A percentile compares a stretch with the other conserved stretches of the same genome.
These are phyloP conservation scores for Penicillium salamii DNA, from an alignment of 495 filamentous ascomycete species.

Conservation along the genomic window DNA sequence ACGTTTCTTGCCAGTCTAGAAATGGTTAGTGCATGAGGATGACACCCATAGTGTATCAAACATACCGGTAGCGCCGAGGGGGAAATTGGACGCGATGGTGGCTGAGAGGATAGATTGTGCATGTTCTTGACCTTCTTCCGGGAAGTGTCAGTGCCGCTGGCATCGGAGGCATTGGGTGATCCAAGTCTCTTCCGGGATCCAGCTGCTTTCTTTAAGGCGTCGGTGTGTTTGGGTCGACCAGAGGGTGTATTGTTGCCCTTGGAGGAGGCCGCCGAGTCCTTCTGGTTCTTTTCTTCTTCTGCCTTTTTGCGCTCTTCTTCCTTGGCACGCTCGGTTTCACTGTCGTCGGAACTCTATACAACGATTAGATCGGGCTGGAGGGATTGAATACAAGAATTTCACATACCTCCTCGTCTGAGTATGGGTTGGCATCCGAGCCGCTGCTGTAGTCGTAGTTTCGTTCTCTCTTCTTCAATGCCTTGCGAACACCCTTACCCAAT, in stretches of 20 bases:
- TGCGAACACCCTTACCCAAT: conserved; percentile 71
- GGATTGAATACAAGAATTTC: no score
- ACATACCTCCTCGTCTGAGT: conserved; percentile 53
- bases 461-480: conserved; percentile 78
- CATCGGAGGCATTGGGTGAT: conserved; percentile 82
- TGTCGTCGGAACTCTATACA: conserved; percentile 42
- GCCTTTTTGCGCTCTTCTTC: conserved; percentile 70
- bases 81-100: conserved; percentile 55
- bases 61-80: conserved; percentile 39
- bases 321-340: conserved; percentile 52
- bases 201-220: conserved; percentile 55
- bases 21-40: conserved; percentile 11
- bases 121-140: conserved; percentile 86
- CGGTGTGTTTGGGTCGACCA: conserved; percentile 51
- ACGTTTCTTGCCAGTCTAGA: conserved; percentile 47
- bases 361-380: conserved; percentile 1
- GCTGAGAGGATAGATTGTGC: conserved; percentile 51
- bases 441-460: conserved; percentile 80
- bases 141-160: conserved; percentile 83
- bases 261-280: conserved; percentile 57
- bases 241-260: conserved; percentile 77
- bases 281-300: conserved; percentile 58
- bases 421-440: conserved; percentile 73
- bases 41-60: background rate
- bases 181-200: conserved; percentile 75